Evolutionary conservation across 2,329 filamentous ascomycete species (phyloP), one percentile per base, ranked within the genome.

Genomic region (Ambrosiella xylebori): DNA sequence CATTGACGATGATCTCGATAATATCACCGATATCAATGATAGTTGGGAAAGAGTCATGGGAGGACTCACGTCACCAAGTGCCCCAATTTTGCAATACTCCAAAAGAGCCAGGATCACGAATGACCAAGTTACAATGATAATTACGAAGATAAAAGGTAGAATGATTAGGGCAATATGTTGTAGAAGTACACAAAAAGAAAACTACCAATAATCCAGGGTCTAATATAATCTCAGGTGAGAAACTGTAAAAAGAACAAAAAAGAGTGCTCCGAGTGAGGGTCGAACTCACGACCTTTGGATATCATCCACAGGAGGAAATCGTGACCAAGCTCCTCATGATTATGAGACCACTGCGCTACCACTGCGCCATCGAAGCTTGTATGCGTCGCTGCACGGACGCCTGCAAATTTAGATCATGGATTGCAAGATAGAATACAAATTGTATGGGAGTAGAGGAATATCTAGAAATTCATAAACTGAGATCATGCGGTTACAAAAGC

Each of bases 231-330:
- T 15, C 44, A 5, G 12, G 11, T n/a, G 7, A 5, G 15, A 51
- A 40, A 51, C 11, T 9, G 39, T n/a, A 6, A 56, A 56, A 41
- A 45, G 35, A 39, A 19, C 12, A 40, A 19, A 57, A 57, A 51
- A 52, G 36, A 19, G 47, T 60, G 61, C 59, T 60, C 58, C 58
- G 56, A 56, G 58, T 61, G 61, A 60, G 61, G 56, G 56, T 61
- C 58, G 61, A 61, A 61, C 61, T 61, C 61, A 60, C 58, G 61
- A 61, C 58, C 61, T 61, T 61, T 59, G 58, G 61, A 60, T 61
- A 51, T 50, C 44, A 57, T 50, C 44, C 35, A 57, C 27, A 52
- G 15, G 17, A 52, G 36, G 36, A 52, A 35, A 12, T 41, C 19
- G 41, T 52, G 52, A 60, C 45, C 59, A 60, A 60, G 55, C 55